Evolutionary conservation across 73 alveolate species (phyloP), one percentile per base, ranked within the genome.

Genomic region (Tetrahymena borealis): DNA sequence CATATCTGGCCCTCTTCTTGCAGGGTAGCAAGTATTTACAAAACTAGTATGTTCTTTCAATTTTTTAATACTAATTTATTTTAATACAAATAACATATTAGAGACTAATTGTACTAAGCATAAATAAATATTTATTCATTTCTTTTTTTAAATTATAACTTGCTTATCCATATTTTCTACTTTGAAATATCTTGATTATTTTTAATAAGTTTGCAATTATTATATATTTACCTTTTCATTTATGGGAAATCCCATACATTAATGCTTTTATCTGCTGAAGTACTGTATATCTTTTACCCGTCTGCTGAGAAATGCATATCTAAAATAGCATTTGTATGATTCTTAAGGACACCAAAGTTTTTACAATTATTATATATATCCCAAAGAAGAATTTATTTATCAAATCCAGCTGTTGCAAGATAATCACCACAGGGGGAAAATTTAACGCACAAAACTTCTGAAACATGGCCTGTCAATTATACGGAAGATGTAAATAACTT

Each of bases 381-480:
- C 99, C 99, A 97, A 78, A 97, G 85, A 42, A 93, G 93, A 13
- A 97, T 96, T 41, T 90, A 78, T 78, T 95, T 95, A 90, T 97
- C 99, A 93, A 90, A 96, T 33, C 99, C 99, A 12, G 99, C 97
- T 20, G 96, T 91, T 9, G 97, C 97, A 16, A 97, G 85, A 91
- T 90, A 96, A 20, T 97, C 96, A 37, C 99, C 98, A 90, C 96
- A 95, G 7, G 96, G 93, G 5, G 99, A 97, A 91, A 95, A 97
- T 78, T 97, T 94, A 8, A 93, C 93, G n/a, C 97, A 42, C 93
- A 93, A 94, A 79, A 97, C 94, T 37, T 97, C 99, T 24, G 97
- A 96, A 39, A 94, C 90, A 42, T 97, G 99, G 6, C 99, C 99
- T 78, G 90, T 37, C 24, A 93, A 38, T 60, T 91, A n/a, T 13